Base-by-base conservation (phyloP, 805 yeast genomes). In the Yamadazyma akitaensis region DNA sequence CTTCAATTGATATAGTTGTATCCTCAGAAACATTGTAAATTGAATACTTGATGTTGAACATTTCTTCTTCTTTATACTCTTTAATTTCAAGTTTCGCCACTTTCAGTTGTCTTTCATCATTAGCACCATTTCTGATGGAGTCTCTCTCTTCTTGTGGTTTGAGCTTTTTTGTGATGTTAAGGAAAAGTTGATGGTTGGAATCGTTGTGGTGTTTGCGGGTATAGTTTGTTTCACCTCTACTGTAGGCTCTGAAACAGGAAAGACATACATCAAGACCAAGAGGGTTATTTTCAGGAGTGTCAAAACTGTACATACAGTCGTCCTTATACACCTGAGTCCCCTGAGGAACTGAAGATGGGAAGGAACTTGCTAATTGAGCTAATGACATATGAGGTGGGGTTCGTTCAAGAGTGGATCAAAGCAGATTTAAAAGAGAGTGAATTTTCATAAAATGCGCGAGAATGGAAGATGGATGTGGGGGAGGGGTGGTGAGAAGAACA, bases 291-390 rank as follows among this genome's bases (percentile, higher is more conserved):
- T 69, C 76, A 33, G 88, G 79, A 0, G 88, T 81, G 50, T 83
- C 92, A 59, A 85, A 92, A 44, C 91, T 85, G 65, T 79, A 92
- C 69, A 86, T 85, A 61, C 97, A 91, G 54, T 90, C 97, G 67
- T 92, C 97, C 60, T 88, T 91, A 58, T 81, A 83, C 2, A 52
- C 53, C 17, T 17, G 16, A 6, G 53, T 34, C 2, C 50, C 50
- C 10, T 38, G 18, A 19, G 46, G 37, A 12, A 43, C 32, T 13
- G 38, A 18, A 17, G 30, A 16, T 9, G 37, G 32, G 21, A 41
- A 41, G 9, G 38, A 32, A 8, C 26, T 14, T 21, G 18, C 37
- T 16, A 31, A 13, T 5, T 40, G 17, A 8, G 41, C 25, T 38
- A 14, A 26, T 16, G 32, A 25, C 19, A 12, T n/a, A 19, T 5